phyloP scores from a whole-genome alignment of 352 stramenopile species.

The Elongisporangium prolatum region DNA sequence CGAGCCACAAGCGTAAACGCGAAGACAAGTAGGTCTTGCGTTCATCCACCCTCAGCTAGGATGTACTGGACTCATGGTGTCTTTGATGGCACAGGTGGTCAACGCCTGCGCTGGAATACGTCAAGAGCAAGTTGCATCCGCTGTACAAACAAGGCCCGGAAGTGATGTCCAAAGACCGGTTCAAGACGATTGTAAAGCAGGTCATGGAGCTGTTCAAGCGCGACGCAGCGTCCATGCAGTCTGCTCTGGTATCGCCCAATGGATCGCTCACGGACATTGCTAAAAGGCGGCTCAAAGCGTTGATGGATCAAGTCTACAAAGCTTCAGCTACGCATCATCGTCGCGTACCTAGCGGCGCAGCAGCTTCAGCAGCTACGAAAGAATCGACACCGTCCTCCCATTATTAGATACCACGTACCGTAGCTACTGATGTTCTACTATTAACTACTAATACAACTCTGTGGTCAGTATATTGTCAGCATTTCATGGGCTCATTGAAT shows the following conservation, averaged over 20 bases:
- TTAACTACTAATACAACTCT: too few relatives aligned
- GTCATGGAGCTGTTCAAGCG: constrained; percentile 49
- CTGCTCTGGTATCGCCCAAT: constrained; percentile 28
- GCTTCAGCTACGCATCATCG: constrained; percentile 11
- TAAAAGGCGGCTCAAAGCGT: constrained; percentile 64
- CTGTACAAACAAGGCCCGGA: constrained; percentile 60
- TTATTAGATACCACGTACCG: too few relatives aligned
- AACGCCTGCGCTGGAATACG: constrained; percentile 57
- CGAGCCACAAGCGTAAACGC: too few relatives aligned
- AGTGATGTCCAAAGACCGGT: constrained; percentile 64
- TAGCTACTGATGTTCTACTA: too few relatives aligned
- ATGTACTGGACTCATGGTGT: not conserved
- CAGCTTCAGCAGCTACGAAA: too few relatives aligned
- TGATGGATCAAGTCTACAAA: constrained; percentile 72
- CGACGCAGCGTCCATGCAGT: constrained; percentile 61
- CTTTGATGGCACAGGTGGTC: constrained; percentile 50
- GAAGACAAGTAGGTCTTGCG: too few relatives aligned
- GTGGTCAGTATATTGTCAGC: too few relatives aligned
- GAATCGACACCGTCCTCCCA: too few relatives aligned
- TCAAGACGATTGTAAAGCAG: constrained; percentile 77
- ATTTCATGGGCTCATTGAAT: too few relatives aligned
- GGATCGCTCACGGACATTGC: constrained; percentile 47
- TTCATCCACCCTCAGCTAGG: too few relatives aligned
- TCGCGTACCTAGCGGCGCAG: too few relatives aligned
- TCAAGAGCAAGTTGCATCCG: constrained; percentile 78